Evolutionary conservation across 2,329 filamentous ascomycete genomes (phyloP), one percentile per base, ranked within the genome.

Genomic region (Sclerotinia sclerotiorum): DNA sequence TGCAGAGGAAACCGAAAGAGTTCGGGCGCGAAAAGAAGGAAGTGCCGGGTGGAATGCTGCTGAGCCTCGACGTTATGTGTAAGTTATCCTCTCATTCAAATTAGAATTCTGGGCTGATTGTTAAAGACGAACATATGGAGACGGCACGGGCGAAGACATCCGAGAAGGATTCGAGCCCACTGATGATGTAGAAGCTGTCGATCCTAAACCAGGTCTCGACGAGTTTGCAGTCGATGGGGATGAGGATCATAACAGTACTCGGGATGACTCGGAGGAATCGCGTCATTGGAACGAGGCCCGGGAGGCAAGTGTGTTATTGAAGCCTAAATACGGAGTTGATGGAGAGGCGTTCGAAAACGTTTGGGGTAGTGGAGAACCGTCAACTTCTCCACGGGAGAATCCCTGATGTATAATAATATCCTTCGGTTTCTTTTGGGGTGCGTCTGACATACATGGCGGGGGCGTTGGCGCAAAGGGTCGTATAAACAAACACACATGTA

Each of bases 21-120:
- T 85, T n/a, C 82, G 87, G 64, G 84, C 84, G 17, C 82, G 86
- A 65, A 88, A 88, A 75, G 87, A 89, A 77, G 85, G 86, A 61
- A 84, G 87, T 35, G 82, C 87, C 35, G 84, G 82, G 24, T 87
- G 85, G 84, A 88, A 88, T 71, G 82, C 84, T 62, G 81, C 80
- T 13, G 82, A 85, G 70, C 79, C 82, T 24, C 84, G 83, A 73
- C 84, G 85, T 69, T 87, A 82, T 77, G 81, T 87, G 81, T 84
- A 79, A 78, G 82, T 78, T 27, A 19, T 27, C 10, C 5, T 51
- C 27, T 5, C 1, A 11, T 54, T 54, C n/a, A 21, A 39, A 60
- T 11, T 29, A 15, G 19, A 54, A 24, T 71, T 65, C 65, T 57
- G 3, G 29, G 29, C 60, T 63, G 51, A 56, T 32, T 57, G 10